phyloP scores from a whole-genome alignment of 495 filamentous ascomycete genomes.

The Bacidia rubella region DNA sequence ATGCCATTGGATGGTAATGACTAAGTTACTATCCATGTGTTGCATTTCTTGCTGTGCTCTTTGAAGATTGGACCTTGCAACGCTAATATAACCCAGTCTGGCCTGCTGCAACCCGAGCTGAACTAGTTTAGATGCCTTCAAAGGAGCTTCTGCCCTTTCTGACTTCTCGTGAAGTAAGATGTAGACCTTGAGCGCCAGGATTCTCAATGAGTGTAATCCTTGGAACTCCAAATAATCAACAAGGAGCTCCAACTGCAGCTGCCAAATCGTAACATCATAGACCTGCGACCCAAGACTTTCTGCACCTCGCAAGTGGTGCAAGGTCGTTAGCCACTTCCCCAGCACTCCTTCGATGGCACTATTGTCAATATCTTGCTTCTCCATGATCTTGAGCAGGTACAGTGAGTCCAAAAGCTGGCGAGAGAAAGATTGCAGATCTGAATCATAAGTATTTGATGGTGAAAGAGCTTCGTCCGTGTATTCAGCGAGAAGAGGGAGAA shows the following conservation, averaged over 20 bases:
- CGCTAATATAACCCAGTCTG: slow-evolving; percentile 60
- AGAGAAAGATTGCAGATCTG: not conserved
- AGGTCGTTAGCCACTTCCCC: not conserved
- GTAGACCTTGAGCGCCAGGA: slow-evolving; percentile 35
- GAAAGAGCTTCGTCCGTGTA: too few species aligned
- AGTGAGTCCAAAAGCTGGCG: not conserved
- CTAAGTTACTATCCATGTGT: slow-evolving; percentile 24
- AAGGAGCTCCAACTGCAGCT: slow-evolving; percentile 52
- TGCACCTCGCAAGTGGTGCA: not conserved
- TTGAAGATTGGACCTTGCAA: slow-evolving; percentile 51
- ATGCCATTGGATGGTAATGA: slow-evolving; percentile 44
- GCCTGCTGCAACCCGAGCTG: slow-evolving; percentile 58
- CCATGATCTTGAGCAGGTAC: not conserved
- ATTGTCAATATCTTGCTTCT: not conserved
- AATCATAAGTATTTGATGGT: too few species aligned
- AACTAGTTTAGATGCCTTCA: slow-evolving; percentile 43
- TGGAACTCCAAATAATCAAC: slow-evolving; percentile 68
- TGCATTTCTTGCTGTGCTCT: slow-evolving; percentile 40
- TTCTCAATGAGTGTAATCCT: slow-evolving; percentile 35
- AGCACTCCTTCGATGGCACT: not conserved
- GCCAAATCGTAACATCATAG: slow-evolving; percentile 45
- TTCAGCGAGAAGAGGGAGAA: not conserved
- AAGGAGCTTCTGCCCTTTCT: slow-evolving; percentile 29
- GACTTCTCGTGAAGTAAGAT: slow-evolving; percentile 43
- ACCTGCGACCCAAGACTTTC: slow-evolving; percentile 39